A percentile compares a stretch with the other conserved stretches of the same genome.
Evolutionary conservation across 192 early-diverging fungal species (phyloP).

Genomic region (Paraglomus brasilianum): DNA sequence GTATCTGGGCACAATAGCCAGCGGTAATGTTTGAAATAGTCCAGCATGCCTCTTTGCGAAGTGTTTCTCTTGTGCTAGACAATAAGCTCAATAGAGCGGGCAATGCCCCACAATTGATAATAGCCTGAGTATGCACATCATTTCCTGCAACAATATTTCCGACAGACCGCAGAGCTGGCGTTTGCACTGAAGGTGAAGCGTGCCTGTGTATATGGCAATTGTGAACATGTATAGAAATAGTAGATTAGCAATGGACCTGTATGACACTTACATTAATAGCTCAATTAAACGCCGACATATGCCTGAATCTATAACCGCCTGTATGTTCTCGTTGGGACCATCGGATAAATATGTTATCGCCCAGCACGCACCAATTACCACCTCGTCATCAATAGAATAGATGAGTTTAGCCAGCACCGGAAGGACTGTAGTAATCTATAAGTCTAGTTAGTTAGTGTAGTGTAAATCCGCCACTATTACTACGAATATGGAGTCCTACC

Average conservation of each 20-base stretch:
- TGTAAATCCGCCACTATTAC: too few relatives aligned
- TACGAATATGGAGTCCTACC: constrained; percentile 46
- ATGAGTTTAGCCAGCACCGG: constrained; percentile 89
- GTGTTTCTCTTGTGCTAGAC: constrained; percentile 86
- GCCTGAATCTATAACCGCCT: constrained; percentile 94
- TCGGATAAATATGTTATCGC: constrained; percentile 99
- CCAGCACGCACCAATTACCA: constrained; percentile 99
- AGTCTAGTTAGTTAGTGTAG: not conserved
- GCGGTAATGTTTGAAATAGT: constrained; percentile 99
- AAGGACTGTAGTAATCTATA: constrained; percentile 82
- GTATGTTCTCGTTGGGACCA: constrained; percentile 96
- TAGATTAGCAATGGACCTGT: too few relatives aligned
- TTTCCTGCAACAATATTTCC: constrained; percentile 99
- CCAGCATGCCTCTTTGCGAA: constrained; percentile 99
- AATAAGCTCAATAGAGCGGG: constrained; percentile 80
- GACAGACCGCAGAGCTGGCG: constrained; percentile 93
- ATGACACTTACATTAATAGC: constrained; percentile 62
- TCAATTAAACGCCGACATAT: constrained; percentile 93
- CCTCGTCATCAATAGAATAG: constrained; percentile 88
- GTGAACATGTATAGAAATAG: too few relatives aligned
- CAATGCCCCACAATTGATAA: constrained; percentile 89
- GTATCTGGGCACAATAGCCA: constrained; percentile 90
- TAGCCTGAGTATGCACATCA: constrained; percentile 94
- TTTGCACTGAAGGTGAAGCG: constrained; percentile 86
- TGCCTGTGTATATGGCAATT: constrained; percentile 40